Percentiles rank a stretch among this genome's conserved stretches.
Evolutionary conservation across 1,284 basidiomycete species (phyloP).

Genomic region (Ceratobasidium sp.): DNA sequence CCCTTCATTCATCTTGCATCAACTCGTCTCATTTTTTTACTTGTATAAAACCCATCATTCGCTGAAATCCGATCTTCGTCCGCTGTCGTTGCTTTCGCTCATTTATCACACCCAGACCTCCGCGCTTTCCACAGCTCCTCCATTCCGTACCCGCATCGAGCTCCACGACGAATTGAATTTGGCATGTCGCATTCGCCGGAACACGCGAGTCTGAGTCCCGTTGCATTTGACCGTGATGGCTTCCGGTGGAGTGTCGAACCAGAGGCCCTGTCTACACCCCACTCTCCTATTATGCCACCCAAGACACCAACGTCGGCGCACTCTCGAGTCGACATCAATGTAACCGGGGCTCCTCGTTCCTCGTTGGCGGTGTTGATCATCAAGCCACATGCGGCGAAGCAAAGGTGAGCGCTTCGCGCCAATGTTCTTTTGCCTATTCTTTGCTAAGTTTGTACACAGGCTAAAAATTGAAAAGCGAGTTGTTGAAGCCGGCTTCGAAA

Average conservation of each 20-base stretch:
- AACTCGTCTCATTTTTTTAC: neutral
- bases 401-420: slow-evolving; percentile 25
- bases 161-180: neutral
- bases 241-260: slow-evolving; percentile 36
- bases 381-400: slow-evolving; percentile 46
- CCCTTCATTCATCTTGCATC: slow-evolving; percentile 1
- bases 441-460: slow-evolving; percentile 17
- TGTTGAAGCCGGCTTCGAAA: slow-evolving; percentile 49
- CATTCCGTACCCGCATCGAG: neutral
- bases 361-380: slow-evolving; percentile 45
- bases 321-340: slow-evolving; percentile 6
- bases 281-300: neutral
- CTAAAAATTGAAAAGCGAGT: slow-evolving; percentile 49
- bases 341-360: slow-evolving; percentile 14
- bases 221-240: slow-evolving; percentile 39
- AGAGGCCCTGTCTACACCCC: slow-evolving; percentile 17
- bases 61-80: slow-evolving; percentile 19
- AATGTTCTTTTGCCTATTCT: neutral
- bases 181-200: slow-evolving; percentile 35
- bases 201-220: slow-evolving; percentile 22
- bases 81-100: slow-evolving; percentile 39
- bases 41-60: slow-evolving; percentile 28
- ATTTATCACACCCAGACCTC: neutral
- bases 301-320: slow-evolving; percentile 6
- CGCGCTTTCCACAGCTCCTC: neutral